These are phyloP conservation scores for Alternaria postmessia DNA, from an alignment of 2,329 filamentous ascomycete species.

Conservation along the genomic window DNA sequence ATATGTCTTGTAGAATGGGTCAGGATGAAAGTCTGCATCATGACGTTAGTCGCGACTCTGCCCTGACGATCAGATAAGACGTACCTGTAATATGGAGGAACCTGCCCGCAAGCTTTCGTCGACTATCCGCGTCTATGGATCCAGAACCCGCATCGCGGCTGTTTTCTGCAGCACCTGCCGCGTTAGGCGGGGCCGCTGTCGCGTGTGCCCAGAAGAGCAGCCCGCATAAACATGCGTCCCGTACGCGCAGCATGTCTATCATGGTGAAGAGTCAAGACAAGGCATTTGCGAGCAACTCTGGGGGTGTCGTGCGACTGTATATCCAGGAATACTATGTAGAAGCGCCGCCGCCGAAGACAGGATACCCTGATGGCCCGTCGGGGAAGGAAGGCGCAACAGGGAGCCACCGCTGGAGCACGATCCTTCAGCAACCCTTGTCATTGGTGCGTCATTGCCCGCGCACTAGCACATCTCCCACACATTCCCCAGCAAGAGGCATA, in stretches of 20 bases:
- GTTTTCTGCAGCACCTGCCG: constrained; percentile 22
- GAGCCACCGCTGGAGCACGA: constrained; percentile 30
- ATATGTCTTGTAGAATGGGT: constrained; percentile 83
- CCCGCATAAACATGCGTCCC: constrained; percentile 36
- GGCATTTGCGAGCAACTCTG: constrained; percentile 1
- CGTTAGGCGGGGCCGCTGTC: constrained; percentile 40
- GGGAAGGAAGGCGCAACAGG: constrained; percentile 18
- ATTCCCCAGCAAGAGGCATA: background rate
- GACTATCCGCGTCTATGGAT: constrained; percentile 20
- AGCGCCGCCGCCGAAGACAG: constrained; percentile 10
- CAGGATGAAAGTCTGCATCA: constrained; percentile 83
- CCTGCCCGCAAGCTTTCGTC: constrained; percentile 62
- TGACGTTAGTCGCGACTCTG: constrained; percentile 8
- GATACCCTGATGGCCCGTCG: constrained; percentile 32
- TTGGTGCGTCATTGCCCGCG: constrained; percentile 27
- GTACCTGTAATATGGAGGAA: constrained; percentile 90
- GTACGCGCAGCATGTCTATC: constrained; percentile 33
- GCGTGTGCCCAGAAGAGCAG: constrained; percentile 38
- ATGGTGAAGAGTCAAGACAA: constrained; percentile 1
- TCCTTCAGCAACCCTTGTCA: constrained; percentile 27
- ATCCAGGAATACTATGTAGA: constrained; percentile 7
- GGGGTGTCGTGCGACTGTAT: constrained; percentile 25
- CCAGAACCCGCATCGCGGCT: constrained; percentile 15
- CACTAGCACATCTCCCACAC: constrained; percentile 11
- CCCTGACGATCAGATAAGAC: constrained; percentile 1